Conservation (phyloP, 2,329 filamentous ascomycete genomes). For the Aspergillus thermomutatus region DNA sequence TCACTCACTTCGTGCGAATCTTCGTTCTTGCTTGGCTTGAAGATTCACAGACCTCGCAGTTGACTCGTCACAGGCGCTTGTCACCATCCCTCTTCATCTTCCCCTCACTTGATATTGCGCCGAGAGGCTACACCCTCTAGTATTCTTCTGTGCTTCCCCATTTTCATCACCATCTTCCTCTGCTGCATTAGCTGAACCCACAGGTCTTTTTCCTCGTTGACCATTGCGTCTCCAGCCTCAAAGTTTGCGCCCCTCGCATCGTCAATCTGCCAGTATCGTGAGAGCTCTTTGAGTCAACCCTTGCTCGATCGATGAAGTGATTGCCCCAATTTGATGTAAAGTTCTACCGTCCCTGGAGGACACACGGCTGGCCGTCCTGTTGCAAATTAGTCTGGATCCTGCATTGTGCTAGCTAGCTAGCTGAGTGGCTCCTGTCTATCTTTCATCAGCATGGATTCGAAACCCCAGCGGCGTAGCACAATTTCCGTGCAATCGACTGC, state of each 20-base stretch:
- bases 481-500: slow-evolving; percentile 20
- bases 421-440: slow-evolving; percentile 7
- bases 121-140: not conserved
- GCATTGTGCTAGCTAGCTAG: slow-evolving; percentile 22
- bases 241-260: slow-evolving; percentile 6
- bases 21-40: slow-evolving; percentile 15
- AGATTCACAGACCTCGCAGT: slow-evolving; percentile 7
- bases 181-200: not conserved
- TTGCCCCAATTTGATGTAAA: slow-evolving; percentile 5
- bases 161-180: not conserved
- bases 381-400: slow-evolving; percentile 19
- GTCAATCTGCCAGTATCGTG: slow-evolving; percentile 3
- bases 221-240: not conserved
- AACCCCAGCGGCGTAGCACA: slow-evolving; percentile 23
- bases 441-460: slow-evolving; percentile 23
- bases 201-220: not conserved
- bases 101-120: slow-evolving; percentile 8
- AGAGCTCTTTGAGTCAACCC: slow-evolving; percentile 2
- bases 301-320: slow-evolving; percentile 13
- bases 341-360: slow-evolving; percentile 9
- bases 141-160: not conserved
- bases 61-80: slow-evolving; percentile 18
- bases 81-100: slow-evolving; percentile 8
- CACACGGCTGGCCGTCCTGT: slow-evolving; percentile 14
- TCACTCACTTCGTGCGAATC: slow-evolving; percentile 3